phyloP scores from a whole-genome alignment of 2,329 filamentous ascomycete species.

The Helotiales sp. region DNA sequence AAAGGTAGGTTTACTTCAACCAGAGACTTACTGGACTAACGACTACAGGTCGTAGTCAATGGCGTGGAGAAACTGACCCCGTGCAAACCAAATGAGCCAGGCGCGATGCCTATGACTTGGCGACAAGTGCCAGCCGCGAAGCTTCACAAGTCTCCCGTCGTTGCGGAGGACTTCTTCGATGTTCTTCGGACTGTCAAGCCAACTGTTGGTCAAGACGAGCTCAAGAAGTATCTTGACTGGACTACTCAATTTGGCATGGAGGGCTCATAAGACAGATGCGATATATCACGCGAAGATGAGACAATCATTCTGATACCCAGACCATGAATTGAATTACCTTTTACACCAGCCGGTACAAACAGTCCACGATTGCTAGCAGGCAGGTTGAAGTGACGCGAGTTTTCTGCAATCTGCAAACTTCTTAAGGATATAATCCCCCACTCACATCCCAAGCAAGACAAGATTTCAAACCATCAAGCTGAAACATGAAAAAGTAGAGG shows the following conservation, averaged over 20 bases:
- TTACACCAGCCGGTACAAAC: no score
- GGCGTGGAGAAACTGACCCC: conserved; percentile 7
- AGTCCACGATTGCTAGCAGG: no score
- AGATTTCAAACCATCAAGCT: no score
- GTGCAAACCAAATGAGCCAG: conserved; percentile 1
- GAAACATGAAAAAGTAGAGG: no score
- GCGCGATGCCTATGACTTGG: conserved; percentile 10
- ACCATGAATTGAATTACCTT: no score
- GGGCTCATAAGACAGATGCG: not conserved
- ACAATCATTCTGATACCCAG: not conserved
- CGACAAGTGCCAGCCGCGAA: not conserved
- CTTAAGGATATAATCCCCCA: no score
- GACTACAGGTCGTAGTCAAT: not conserved
- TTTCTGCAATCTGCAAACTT: no score
- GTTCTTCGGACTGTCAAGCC: conserved; percentile 4
- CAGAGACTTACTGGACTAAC: not conserved
- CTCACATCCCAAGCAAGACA: no score
- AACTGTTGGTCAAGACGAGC: not conserved
- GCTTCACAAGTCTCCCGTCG: conserved; percentile 5
- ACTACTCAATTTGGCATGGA: conserved; percentile 4
- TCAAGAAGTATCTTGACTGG: conserved; percentile 7
- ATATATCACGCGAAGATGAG: not conserved
- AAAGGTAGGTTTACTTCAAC: not conserved
- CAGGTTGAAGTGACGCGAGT: no score
- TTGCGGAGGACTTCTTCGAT: conserved; percentile 4